Percentiles rank a stretch among this genome's conserved stretches.
phyloP scores from a whole-genome alignment of 2,329 filamentous ascomycete species.

The Curvularia hawaiiensis region DNA sequence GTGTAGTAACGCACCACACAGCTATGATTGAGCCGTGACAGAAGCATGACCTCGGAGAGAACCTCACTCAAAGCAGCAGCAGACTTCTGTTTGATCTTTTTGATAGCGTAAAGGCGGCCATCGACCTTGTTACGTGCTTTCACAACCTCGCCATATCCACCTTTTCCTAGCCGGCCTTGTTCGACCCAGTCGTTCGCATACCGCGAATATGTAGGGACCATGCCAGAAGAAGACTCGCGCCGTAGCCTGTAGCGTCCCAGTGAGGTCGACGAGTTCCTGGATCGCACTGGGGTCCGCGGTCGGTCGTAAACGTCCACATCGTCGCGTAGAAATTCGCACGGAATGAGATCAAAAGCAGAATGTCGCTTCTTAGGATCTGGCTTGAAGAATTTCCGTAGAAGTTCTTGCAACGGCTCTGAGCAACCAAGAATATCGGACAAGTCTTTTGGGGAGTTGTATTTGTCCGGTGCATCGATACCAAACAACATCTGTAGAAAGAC shows the following conservation, averaged over 20 bases:
- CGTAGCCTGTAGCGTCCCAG: conserved; percentile 40
- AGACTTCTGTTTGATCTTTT: conserved; percentile 88
- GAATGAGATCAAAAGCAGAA: conserved; percentile 75
- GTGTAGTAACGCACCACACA: conserved; percentile 90
- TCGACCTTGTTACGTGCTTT: conserved; percentile 95
- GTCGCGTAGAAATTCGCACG: conserved; percentile 61
- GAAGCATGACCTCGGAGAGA: conserved; percentile 80
- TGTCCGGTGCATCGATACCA: conserved; percentile 75
- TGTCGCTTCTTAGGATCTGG: conserved; percentile 82
- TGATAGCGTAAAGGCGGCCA: conserved; percentile 92
- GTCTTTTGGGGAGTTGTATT: conserved; percentile 78
- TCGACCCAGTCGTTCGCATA: conserved; percentile 92
- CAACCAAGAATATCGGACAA: conserved; percentile 74
- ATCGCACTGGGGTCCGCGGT: conserved; percentile 41
- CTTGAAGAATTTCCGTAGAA: conserved; percentile 84
- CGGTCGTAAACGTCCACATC: conserved; percentile 52
- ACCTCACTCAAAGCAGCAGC: conserved; percentile 77
- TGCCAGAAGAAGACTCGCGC: conserved; percentile 43
- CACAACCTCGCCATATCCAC: conserved; percentile 94
- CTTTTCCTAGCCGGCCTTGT: conserved; percentile 85
- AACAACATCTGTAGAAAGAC: conserved; percentile 94
- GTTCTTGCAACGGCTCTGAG: conserved; percentile 76
- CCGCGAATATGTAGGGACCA: conserved; percentile 63
- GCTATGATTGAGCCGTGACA: conserved; percentile 93
- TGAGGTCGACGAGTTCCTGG: conserved; percentile 46